Percentiles rank a stretch among this genome's conserved stretches.
These are phyloP conservation scores for Anacardium occidentale DNA, from an alignment of 345 rosid genomes.

Conservation along the genomic window DNA sequence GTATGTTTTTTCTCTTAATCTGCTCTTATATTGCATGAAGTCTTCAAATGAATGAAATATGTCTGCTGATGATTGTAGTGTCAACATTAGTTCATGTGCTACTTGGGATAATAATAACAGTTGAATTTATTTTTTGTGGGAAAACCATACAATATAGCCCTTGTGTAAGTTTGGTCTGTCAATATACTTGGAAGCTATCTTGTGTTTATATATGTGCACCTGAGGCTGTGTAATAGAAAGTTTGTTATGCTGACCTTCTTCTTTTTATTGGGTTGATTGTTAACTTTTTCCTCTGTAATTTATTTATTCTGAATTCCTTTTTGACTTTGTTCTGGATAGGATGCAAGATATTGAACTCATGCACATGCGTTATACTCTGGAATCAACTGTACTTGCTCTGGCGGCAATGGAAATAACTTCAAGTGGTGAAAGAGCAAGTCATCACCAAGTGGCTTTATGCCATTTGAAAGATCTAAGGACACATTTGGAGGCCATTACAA, in stretches of 20 bases:
- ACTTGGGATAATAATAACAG: background rate
- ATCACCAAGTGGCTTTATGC: constrained; percentile 51
- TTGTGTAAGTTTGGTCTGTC: background rate
- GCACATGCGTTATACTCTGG: constrained; percentile 95
- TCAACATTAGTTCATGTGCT: background rate
- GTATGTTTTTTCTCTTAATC: background rate
- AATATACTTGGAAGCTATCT: background rate
- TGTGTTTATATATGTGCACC: background rate
- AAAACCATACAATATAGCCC: background rate
- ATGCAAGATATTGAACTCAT: constrained; percentile 93
- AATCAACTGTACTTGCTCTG: constrained; percentile 74
- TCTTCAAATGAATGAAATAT: background rate
- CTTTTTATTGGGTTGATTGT: background rate
- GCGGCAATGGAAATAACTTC: constrained; percentile 60
- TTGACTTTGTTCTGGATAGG: constrained; percentile 39
- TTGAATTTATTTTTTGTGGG: background rate
- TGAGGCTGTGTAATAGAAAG: background rate
- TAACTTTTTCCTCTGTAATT: background rate
- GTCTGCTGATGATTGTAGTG: background rate
- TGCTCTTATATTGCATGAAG: background rate
- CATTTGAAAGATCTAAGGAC: constrained; percentile 69
- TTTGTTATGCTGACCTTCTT: background rate
- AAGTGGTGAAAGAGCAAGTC: constrained; percentile 47
- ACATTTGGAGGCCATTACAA: constrained; percentile 76
- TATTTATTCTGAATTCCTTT: constrained; percentile 6